These are phyloP conservation scores for Backusella morwellensis DNA, from an alignment of 192 early-diverging fungal genomes.

Conservation along the genomic window DNA sequence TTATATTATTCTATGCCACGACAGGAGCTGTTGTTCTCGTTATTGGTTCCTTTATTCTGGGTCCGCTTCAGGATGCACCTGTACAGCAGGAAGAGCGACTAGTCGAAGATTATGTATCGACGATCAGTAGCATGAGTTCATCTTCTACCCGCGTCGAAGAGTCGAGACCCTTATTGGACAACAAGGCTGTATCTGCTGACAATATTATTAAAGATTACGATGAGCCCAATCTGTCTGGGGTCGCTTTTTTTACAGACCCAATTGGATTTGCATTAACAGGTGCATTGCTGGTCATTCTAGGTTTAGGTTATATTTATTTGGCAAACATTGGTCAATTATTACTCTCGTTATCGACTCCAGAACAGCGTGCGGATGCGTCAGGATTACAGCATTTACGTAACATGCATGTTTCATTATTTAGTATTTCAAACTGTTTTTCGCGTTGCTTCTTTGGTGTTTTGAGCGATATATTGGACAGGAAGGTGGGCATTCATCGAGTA, in stretches of 20 bases:
- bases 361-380: neutral
- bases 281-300: slow-evolving; percentile 22
- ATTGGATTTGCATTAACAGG: slow-evolving; percentile 21
- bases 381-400: slow-evolving; percentile 29
- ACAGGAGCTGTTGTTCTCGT: slow-evolving; percentile 1
- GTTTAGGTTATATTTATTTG: slow-evolving; percentile 34
- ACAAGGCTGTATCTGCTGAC: neutral
- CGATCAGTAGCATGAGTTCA: slow-evolving; percentile 6
- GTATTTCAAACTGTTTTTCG: slow-evolving; percentile 21
- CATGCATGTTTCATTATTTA: slow-evolving; percentile 29
- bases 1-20: slow-evolving; percentile 24
- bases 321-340: slow-evolving; percentile 30
- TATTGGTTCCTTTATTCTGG: slow-evolving; percentile 22
- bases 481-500: slow-evolving; percentile 15
- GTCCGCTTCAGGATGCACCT: slow-evolving; percentile 7
- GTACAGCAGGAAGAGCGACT: neutral
- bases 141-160: slow-evolving; percentile 10
- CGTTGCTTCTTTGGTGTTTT: slow-evolving; percentile 19
- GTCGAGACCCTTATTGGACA: neutral
- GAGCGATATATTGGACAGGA: slow-evolving; percentile 17
- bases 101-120: neutral
- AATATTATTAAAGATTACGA: neutral
- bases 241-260: slow-evolving; percentile 28
- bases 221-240: slow-evolving; percentile 13
- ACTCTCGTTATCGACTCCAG: slow-evolving; percentile 10